Percentiles rank a stretch among this genome's conserved stretches.
These are phyloP conservation scores for Tulasnella sp. DNA, from an alignment of 768 basidiomycete genomes.

Conservation along the genomic window DNA sequence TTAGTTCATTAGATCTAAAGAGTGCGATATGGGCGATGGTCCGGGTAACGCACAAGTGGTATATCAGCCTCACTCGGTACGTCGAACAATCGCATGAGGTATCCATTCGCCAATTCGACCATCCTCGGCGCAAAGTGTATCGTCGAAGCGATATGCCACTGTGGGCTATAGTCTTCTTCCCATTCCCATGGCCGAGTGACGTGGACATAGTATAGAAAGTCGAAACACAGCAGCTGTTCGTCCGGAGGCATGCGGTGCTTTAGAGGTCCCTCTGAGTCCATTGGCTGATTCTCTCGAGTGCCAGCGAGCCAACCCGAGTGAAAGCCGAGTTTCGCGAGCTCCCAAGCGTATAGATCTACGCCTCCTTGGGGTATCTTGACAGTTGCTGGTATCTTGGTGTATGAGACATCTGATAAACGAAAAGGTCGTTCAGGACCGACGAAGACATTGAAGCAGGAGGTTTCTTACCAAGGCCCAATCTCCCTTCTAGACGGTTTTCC, in stretches of 20 bases:
- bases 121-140: background rate
- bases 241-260: background rate
- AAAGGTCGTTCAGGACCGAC: constrained; percentile 29
- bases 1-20: background rate
- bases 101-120: background rate
- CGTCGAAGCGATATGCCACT: background rate
- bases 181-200: background rate
- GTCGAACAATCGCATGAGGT: constrained; percentile 4
- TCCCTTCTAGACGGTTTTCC: constrained; percentile 4
- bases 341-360: background rate
- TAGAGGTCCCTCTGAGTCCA: too few relatives aligned
- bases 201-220: constrained; percentile 3
- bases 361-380: too few relatives aligned
- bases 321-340: constrained; percentile 6
- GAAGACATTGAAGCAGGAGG: too few relatives aligned
- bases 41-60: background rate
- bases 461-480: constrained; percentile 29
- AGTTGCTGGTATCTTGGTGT: constrained; percentile 25
- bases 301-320: too few relatives aligned
- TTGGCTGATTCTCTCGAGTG: too few relatives aligned
- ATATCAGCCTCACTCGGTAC: background rate
- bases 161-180: constrained; percentile 5
- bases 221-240: constrained; percentile 10
- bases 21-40: background rate
- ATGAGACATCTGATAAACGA: constrained; percentile 27